These are phyloP conservation scores for Kuraishia borneana DNA, from an alignment of 805 yeast species.

Conservation along the genomic window DNA sequence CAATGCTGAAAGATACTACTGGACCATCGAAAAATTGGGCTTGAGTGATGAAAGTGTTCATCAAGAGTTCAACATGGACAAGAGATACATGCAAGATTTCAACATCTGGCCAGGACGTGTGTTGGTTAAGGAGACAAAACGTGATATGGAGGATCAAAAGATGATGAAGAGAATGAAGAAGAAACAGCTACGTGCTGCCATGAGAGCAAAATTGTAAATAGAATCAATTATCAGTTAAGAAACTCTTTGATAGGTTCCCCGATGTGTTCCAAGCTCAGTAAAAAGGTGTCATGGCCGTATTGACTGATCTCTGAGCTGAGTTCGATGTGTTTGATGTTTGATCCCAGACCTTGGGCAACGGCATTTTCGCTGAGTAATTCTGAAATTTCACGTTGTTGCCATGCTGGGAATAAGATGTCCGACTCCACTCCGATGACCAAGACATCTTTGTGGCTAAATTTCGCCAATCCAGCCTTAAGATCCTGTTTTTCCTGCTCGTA, in stretches of 20 bases:
- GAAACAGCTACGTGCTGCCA: conserved; percentile 20
- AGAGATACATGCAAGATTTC: conserved; percentile 67
- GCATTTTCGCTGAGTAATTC: conserved; percentile 35
- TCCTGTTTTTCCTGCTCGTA: conserved; percentile 51
- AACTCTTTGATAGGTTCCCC: conserved; percentile 68
- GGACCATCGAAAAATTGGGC: conserved; percentile 82
- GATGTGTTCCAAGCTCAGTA: conserved; percentile 66
- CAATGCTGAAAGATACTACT: conserved; percentile 72
- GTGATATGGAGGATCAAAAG: conserved; percentile 32
- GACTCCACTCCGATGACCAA: conserved; percentile 88
- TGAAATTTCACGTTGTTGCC: conserved; percentile 86
- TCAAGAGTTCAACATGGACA: conserved; percentile 73
- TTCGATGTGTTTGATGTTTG: conserved; percentile 52
- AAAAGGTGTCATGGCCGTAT: conserved; percentile 88
- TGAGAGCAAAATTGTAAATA: conserved; percentile 6
- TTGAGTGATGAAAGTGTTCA: conserved; percentile 69
- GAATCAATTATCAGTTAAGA: conserved; percentile 21
- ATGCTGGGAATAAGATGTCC: conserved; percentile 82
- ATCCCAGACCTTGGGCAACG: conserved; percentile 21
- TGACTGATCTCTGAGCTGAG: conserved; percentile 66
- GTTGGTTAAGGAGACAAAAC: conserved; percentile 45
- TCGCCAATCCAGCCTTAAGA: conserved; percentile 51
- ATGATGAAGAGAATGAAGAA: conserved; percentile 35
- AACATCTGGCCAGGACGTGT: conserved; percentile 67
- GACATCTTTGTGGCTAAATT: conserved; percentile 51